These are phyloP conservation scores for Fusarium odoratissimum DNA, from an alignment of 2,329 filamentous ascomycete genomes.

Conservation along the genomic window DNA sequence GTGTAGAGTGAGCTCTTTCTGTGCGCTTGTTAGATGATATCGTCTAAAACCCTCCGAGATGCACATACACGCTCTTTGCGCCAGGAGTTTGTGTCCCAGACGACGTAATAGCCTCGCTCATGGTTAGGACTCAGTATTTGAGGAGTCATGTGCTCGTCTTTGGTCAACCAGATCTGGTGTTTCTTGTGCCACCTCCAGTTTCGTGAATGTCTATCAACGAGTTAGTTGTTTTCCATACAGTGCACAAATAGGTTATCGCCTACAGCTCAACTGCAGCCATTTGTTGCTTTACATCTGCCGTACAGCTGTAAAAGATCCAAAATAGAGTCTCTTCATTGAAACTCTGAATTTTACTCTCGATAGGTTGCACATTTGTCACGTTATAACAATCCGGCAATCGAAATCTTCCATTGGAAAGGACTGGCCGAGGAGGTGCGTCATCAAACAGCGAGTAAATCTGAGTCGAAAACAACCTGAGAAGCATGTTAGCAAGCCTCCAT, in stretches of 20 bases:
- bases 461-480: conserved; percentile 63
- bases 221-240: conserved; percentile 3
- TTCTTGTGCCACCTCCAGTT: conserved; percentile 79
- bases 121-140: conserved; percentile 68
- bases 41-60: conserved; percentile 22
- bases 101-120: conserved; percentile 74
- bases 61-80: conserved; percentile 70
- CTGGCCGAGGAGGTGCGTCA: conserved; percentile 67
- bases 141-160: conserved; percentile 74
- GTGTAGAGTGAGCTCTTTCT: conserved; percentile 71
- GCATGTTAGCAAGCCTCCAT: conserved; percentile 28
- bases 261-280: conserved; percentile 73
- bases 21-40: conserved; percentile 7
- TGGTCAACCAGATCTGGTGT: conserved; percentile 73
- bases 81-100: conserved; percentile 73
- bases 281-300: conserved; percentile 71
- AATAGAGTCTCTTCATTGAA: conserved; percentile 77
- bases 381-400: conserved; percentile 74
- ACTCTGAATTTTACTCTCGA: conserved; percentile 73
- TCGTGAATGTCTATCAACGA: conserved; percentile 64
- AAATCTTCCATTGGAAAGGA: conserved; percentile 63
- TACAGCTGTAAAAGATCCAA: conserved; percentile 77
- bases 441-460: conserved; percentile 73
- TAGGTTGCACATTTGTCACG: conserved; percentile 73
- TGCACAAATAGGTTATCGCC: conserved; percentile 39